Evolutionary conservation across 1,139 yeast species (phyloP).

Genomic region (Suhomyces atakaporum): DNA sequence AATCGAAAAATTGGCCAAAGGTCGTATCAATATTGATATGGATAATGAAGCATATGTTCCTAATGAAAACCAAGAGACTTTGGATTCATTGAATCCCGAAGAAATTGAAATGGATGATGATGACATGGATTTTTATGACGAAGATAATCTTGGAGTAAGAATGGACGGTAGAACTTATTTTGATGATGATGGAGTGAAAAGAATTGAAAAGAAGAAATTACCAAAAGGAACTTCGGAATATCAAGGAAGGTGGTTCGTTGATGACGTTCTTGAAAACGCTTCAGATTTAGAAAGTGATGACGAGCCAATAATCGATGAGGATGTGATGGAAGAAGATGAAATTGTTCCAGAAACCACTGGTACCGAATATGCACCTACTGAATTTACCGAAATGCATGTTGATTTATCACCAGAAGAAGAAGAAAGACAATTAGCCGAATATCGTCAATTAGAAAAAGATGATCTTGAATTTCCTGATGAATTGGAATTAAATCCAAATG

Average conservation of each 20-base stretch:
- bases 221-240: slow-evolving; percentile 93
- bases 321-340: slow-evolving; percentile 22
- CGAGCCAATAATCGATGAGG: slow-evolving; percentile 33
- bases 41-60: slow-evolving; percentile 39
- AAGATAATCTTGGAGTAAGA: slow-evolving; percentile 56
- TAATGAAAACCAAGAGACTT: slow-evolving; percentile 57
- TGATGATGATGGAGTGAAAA: slow-evolving; percentile 39
- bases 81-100: slow-evolving; percentile 67
- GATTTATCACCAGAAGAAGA: slow-evolving; percentile 85
- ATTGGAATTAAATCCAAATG: slow-evolving; percentile 76
- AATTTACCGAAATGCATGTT: slow-evolving; percentile 62
- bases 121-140: slow-evolving; percentile 47
- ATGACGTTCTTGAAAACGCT: slow-evolving; percentile 48
- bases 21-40: slow-evolving; percentile 26
- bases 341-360: slow-evolving; percentile 16
- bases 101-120: slow-evolving; percentile 54
- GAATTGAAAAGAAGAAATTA: slow-evolving; percentile 39
- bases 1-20: slow-evolving; percentile 51
- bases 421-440: slow-evolving; percentile 69
- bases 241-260: slow-evolving; percentile 91
- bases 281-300: slow-evolving; percentile 57
- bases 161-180: slow-evolving; percentile 72
- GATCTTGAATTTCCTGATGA: slow-evolving; percentile 97
- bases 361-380: slow-evolving; percentile 46
- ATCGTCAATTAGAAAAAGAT: slow-evolving; percentile 70